Conservation (phyloP, 2,329 filamentous ascomycete species). For the Tolypocladium amazonense region DNA sequence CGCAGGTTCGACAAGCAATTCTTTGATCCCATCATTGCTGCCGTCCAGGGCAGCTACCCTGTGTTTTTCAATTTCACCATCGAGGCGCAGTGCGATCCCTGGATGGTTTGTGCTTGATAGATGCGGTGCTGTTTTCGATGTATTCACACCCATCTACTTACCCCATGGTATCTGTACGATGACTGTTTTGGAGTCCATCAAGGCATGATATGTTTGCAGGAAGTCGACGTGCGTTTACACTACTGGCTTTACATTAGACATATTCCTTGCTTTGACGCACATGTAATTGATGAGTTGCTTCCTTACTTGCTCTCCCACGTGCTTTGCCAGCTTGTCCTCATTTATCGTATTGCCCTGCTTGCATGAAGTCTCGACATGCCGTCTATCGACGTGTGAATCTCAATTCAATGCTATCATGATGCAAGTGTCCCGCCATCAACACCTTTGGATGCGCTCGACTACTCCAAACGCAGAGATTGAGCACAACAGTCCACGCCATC, state of each 20-base stretch:
- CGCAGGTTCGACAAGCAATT: conserved; percentile 23
- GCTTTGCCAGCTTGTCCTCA: background rate
- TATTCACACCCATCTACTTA: background rate
- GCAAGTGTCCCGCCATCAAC: background rate
- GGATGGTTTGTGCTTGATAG: conserved; percentile 23
- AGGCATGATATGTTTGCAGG: conserved; percentile 4
- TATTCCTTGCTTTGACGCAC: conserved; percentile 4
- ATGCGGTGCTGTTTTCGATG: background rate
- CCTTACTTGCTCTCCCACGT: background rate
- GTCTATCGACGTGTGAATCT: background rate
- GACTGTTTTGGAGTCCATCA: background rate
- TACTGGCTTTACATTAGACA: conserved; percentile 8
- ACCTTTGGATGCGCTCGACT: background rate
- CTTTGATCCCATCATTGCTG: conserved; percentile 25
- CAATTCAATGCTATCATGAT: background rate
- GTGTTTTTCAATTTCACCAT: conserved; percentile 25
- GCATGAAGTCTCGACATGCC: background rate
- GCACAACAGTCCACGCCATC: background rate
- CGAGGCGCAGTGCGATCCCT: conserved; percentile 25
- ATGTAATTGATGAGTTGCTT: background rate
- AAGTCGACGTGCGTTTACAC: conserved; percentile 5
- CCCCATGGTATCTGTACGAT: conserved; percentile 4
- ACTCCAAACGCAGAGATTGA: too few relatives aligned
- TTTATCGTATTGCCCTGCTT: too few relatives aligned
- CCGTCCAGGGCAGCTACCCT: conserved; percentile 27